These are phyloP conservation scores for Aspergillus fructus DNA, from an alignment of 2,329 filamentous ascomycete genomes.

Conservation along the genomic window DNA sequence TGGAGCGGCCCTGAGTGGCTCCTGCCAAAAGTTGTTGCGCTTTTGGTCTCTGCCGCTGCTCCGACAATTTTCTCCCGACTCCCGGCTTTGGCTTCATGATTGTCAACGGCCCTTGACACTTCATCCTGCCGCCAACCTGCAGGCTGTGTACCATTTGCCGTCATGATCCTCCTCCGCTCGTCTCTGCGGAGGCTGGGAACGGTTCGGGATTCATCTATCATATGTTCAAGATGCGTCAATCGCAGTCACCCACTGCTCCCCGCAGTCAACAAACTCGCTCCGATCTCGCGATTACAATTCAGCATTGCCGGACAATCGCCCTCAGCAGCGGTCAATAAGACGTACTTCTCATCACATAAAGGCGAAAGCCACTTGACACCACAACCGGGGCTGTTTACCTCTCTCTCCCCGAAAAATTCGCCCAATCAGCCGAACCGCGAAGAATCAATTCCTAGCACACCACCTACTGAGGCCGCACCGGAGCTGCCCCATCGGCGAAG, in stretches of 20 bases:
- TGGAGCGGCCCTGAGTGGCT: neutral
- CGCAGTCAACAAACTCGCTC: slow-evolving; percentile 31
- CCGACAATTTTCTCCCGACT: slow-evolving; percentile 26
- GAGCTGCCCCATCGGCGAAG: slow-evolving; percentile 45
- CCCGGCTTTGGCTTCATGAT: slow-evolving; percentile 1
- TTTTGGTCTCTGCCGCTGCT: slow-evolving; percentile 28
- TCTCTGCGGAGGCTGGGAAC: slow-evolving; percentile 33
- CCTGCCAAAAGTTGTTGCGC: slow-evolving; percentile 19
- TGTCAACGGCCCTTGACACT: neutral
- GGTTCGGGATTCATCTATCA: slow-evolving; percentile 28
- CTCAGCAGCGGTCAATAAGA: slow-evolving; percentile 32
- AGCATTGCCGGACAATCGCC: slow-evolving; percentile 26
- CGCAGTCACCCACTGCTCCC: slow-evolving; percentile 18
- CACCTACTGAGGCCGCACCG: slow-evolving; percentile 19
- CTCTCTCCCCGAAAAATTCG: slow-evolving; percentile 26
- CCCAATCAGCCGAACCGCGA: slow-evolving; percentile 13
- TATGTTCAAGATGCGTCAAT: slow-evolving; percentile 38
- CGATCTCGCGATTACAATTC: slow-evolving; percentile 31
- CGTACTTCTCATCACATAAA: slow-evolving; percentile 42
- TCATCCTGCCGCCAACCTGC: neutral
- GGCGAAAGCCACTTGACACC: slow-evolving; percentile 17
- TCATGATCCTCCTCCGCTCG: slow-evolving; percentile 40
- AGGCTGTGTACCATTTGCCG: slow-evolving; percentile 14
- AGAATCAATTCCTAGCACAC: slow-evolving; percentile 18
- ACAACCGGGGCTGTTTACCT: slow-evolving; percentile 27